Base-by-base conservation (phyloP, 2,329 filamentous ascomycete species). In the Alternaria angustiovoidea region DNA sequence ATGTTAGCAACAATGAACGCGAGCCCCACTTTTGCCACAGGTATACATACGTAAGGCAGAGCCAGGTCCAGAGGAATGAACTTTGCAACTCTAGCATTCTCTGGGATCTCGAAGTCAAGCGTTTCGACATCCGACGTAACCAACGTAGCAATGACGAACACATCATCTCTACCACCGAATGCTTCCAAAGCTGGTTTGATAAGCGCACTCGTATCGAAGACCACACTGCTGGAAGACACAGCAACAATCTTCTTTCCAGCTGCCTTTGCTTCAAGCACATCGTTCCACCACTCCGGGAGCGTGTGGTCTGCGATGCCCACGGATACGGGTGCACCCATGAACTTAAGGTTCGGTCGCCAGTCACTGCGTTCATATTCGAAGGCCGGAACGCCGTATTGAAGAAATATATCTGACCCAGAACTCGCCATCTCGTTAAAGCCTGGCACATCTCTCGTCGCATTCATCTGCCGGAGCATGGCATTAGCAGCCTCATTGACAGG, bases 31-130 rank as follows among this genome's bases (percentile, higher is more conserved):
- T 9, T 0, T 38, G 24, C 16, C 16, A 24, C 3, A n/a, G 9
- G n/a, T 39, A 38, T 28, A 53, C 39, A 44, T 32, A 54, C 49
- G 6, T 56, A 26, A 76, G 78, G 46, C 2, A 86, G 72, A 1
- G 84, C 58, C 0, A 76, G 71, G 57, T 86, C 81, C 61, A 84
- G 84, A 2, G 82, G 76, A 7, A 85, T 68, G 64, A 83, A 84
- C 66, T 85, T 81, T 24, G 81, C 67, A 2, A 83, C 75, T 7
- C 78, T 75, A 0, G 77, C 74, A 62, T 85, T 85, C 2, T 57
- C 26, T 0, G 82, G 81, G 3, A 82, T 56, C n/a, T 51, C 57
- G 1, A 60, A 22, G 3, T 51, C 51, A 6, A 59, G 42, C 9
- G 34, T 18, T 6, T 74, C 64, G 5, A 68, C 64, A 36, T 73